phyloP scores from a whole-genome alignment of 2,329 filamentous ascomycete genomes.

The Calonectria pseudoturangicola region DNA sequence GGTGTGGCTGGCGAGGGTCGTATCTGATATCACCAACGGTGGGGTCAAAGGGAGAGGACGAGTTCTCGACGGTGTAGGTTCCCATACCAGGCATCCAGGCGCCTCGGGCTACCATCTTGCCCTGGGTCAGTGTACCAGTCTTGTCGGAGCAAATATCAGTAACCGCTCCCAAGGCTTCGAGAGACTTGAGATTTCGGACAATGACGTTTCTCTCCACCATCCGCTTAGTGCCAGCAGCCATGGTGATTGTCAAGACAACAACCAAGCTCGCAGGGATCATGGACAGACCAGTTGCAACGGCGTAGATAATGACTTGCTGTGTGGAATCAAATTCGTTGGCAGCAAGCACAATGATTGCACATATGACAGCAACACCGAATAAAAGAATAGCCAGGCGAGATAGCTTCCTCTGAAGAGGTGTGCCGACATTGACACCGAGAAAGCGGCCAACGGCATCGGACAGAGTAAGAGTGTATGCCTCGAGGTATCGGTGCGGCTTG shows the following conservation, averaged over 20 bases:
- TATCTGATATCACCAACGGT: constrained; percentile 69
- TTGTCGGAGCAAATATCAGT: constrained; percentile 76
- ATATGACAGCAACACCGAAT: constrained; percentile 80
- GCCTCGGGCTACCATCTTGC: constrained; percentile 73
- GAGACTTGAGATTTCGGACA: constrained; percentile 70
- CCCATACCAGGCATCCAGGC: constrained; percentile 71
- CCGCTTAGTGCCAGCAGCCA: constrained; percentile 72
- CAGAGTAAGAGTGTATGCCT: constrained; percentile 63
- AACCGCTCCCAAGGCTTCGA: constrained; percentile 76
- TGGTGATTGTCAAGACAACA: constrained; percentile 76
- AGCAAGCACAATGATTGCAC: constrained; percentile 81
- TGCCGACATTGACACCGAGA: constrained; percentile 81
- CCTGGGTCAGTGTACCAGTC: constrained; percentile 73
- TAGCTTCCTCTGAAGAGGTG: constrained; percentile 82
- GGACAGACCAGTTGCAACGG: constrained; percentile 67
- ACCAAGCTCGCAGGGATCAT: constrained; percentile 72
- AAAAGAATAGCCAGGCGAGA: constrained; percentile 80
- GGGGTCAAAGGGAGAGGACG: constrained; percentile 75
- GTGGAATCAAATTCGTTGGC: constrained; percentile 74
- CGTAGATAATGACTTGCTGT: constrained; percentile 76
- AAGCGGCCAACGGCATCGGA: constrained; percentile 78
- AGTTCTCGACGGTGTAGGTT: constrained; percentile 67
- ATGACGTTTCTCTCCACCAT: constrained; percentile 74
- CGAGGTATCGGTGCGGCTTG: constrained; percentile 56
- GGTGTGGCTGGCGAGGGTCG: constrained; percentile 59